Conservation (phyloP, 2,329 filamentous ascomycete genomes). For the Colletotrichum horii region DNA sequence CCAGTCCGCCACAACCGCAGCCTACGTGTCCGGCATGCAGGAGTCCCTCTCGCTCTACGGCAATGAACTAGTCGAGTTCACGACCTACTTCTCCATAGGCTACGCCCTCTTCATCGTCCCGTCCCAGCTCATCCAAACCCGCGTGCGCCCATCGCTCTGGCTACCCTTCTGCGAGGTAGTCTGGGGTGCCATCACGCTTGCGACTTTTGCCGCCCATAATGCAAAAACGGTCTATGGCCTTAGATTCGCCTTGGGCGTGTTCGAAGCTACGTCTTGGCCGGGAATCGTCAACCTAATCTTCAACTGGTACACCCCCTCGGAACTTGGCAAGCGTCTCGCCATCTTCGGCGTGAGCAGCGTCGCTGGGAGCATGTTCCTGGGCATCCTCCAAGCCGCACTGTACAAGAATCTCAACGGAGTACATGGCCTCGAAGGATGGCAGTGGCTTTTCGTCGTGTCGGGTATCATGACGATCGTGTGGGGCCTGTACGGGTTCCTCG, state of each 20-base stretch:
- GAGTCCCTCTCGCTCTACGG: constrained; percentile 27
- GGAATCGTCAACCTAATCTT: constrained; percentile 48
- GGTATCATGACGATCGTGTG: constrained; percentile 61
- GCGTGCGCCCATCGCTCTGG: constrained; percentile 47
- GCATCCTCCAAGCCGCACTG: constrained; percentile 59
- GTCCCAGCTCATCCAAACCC: constrained; percentile 37
- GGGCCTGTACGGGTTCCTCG: constrained; percentile 56
- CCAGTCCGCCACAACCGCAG: constrained; percentile 32
- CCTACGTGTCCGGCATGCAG: constrained; percentile 30
- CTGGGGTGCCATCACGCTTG: constrained; percentile 1
- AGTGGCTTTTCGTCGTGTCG: constrained; percentile 64
- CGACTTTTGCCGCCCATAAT: background rate
- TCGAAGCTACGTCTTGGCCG: constrained; percentile 42
- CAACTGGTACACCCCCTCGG: constrained; percentile 45
- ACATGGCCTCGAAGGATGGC: constrained; percentile 54
- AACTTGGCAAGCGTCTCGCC: constrained; percentile 56
- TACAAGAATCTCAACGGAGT: constrained; percentile 57
- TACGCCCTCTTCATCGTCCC: constrained; percentile 30
- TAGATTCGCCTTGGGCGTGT: constrained; percentile 47
- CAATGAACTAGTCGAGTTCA: constrained; percentile 27
- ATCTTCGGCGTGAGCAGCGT: constrained; percentile 55
- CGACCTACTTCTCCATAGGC: constrained; percentile 25
- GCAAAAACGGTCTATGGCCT: constrained; percentile 40
- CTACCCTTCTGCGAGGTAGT: constrained; percentile 42
- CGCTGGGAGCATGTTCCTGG: constrained; percentile 60